Evolutionary conservation across 140 eudicot genomes (phyloP).

Genomic region (Cichorium intybus): DNA sequence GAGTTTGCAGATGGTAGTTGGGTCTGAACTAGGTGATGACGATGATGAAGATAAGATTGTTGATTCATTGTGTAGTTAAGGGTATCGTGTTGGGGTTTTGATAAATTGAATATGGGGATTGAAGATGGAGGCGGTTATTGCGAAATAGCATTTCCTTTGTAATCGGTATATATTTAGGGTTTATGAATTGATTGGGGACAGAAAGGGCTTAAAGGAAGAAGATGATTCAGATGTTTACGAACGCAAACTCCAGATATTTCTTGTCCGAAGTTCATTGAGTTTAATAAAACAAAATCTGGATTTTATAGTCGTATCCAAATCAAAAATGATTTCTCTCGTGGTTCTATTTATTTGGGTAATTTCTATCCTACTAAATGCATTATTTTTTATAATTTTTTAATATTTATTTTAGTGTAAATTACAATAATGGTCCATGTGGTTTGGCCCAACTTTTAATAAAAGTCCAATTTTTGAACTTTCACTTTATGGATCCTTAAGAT

Average conservation of each 20-base stretch:
- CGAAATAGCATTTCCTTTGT: constrained; percentile 15
- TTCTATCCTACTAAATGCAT: no score
- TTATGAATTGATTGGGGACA: constrained; percentile 1
- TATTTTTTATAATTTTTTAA: no score
- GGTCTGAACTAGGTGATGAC: constrained; percentile 11
- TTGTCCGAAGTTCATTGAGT: background rate
- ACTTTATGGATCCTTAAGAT: no score
- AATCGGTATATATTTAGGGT: constrained; percentile 18
- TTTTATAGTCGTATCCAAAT: background rate
- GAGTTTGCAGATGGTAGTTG: background rate
- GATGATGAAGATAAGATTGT: constrained; percentile 11
- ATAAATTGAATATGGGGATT: background rate
- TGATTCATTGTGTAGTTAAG: constrained; percentile 15
- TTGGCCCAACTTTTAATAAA: no score
- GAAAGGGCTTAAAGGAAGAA: background rate
- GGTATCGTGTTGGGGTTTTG: no score
- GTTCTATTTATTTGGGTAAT: no score
- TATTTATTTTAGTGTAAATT: no score
- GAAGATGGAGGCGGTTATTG: constrained; percentile 18
- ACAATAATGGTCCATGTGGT: no score
- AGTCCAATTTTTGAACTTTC: no score
- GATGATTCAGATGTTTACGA: constrained; percentile 11
- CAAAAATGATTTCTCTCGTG: background rate
- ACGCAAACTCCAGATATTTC: constrained; percentile 5
- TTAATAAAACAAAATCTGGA: background rate